Conservation (phyloP, 306 rosid species). For the Mimosa pudica region DNA sequence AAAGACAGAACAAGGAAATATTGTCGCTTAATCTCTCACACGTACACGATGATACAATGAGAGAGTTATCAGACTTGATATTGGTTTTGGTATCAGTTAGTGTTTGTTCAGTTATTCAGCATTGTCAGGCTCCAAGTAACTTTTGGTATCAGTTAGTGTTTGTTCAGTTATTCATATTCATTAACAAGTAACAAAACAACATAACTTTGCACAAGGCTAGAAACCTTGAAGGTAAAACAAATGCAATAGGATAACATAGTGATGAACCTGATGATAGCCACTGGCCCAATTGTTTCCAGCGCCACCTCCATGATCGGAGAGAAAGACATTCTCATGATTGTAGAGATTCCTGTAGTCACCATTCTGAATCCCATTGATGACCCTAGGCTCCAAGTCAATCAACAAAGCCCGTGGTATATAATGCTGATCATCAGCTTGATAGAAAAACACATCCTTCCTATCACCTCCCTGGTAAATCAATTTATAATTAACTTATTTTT, state of each 20-base stretch:
- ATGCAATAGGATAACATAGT: constrained; percentile 12
- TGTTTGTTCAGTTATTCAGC: background rate
- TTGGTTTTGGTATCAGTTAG: no score
- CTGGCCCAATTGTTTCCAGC: constrained; percentile 99
- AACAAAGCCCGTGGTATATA: constrained; percentile 91
- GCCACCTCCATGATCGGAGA: constrained; percentile 97
- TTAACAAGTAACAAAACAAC: constrained; percentile 16
- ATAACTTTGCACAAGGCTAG: background rate
- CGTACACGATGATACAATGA: no score
- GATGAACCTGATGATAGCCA: constrained; percentile 90
- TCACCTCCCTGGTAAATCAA: constrained; percentile 73
- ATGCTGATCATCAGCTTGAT: constrained; percentile 99
- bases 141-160: background rate
- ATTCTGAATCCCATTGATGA: constrained; percentile 92
- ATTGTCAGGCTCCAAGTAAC: background rate
- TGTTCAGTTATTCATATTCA: background rate
- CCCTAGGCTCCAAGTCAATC: constrained; percentile 97
- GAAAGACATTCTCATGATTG: constrained; percentile 90
- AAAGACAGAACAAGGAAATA: no score
- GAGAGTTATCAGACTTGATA: no score
- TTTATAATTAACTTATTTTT: no score
- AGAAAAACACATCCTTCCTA: constrained; percentile 92
- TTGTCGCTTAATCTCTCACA: no score
- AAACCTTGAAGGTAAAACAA: background rate
- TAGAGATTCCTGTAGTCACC: constrained; percentile 92